phyloP scores from a whole-genome alignment of 768 basidiomycete species.

The Kwoniella heveanensis region DNA sequence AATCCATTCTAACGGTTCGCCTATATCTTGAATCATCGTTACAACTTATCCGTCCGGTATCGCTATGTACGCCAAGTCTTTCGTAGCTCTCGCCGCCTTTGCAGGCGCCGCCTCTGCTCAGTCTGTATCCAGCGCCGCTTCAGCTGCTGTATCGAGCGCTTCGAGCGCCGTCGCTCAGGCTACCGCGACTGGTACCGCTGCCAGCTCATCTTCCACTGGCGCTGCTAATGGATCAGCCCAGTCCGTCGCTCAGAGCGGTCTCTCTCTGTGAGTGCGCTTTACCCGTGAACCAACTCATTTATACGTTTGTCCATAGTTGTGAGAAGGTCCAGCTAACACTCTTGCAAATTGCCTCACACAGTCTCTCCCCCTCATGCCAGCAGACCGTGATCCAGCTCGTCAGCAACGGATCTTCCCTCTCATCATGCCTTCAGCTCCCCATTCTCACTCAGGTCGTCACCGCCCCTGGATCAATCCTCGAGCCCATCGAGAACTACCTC shows the following conservation, averaged over 20 bases:
- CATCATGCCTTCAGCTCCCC: background rate
- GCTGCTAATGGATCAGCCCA: background rate
- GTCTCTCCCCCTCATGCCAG: constrained; percentile 1
- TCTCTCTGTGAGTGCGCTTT: background rate
- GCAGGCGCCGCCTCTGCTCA: background rate
- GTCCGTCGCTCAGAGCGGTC: background rate
- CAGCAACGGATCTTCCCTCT: background rate
- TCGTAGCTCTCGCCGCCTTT: background rate
- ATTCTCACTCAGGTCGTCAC: constrained; percentile 21
- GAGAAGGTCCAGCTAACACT: too few relatives aligned
- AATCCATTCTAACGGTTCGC: too few relatives aligned
- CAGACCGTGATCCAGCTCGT: constrained; percentile 1
- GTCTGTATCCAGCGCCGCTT: background rate
- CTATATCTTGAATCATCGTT: too few relatives aligned
- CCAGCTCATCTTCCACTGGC: background rate
- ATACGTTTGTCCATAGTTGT: too few relatives aligned
- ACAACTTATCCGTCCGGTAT: too few relatives aligned
- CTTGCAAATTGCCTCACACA: background rate
- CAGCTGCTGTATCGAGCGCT: background rate
- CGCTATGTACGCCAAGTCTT: background rate
- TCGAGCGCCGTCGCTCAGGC: background rate
- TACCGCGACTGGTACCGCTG: background rate
- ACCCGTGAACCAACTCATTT: too few relatives aligned
- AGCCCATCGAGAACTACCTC: constrained; percentile 43
- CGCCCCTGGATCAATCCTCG: constrained; percentile 42